phyloP scores from a whole-genome alignment of 1,284 basidiomycete species.

The Gastroboletus turbinatus region DNA sequence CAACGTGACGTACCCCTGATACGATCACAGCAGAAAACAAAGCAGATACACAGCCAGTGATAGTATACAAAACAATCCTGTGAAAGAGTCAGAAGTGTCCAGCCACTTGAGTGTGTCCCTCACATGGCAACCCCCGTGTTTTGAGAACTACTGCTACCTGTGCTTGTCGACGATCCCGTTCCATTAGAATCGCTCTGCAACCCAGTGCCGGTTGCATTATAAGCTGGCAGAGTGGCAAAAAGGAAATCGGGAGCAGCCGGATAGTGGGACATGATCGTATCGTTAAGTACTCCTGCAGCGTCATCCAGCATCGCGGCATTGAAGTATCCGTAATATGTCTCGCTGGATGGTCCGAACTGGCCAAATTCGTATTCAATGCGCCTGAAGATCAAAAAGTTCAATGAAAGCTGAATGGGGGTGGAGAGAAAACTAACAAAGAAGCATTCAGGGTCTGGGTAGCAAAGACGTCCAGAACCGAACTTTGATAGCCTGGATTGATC shows the following conservation, averaged over 20 bases:
- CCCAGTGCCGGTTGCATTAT: constrained; percentile 53
- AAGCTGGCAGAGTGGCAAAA: constrained; percentile 65
- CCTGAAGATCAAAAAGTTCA: constrained; percentile 46
- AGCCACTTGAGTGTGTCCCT: constrained; percentile 4
- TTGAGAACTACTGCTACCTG: constrained; percentile 26
- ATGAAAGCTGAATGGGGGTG: constrained; percentile 27
- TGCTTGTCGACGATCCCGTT: constrained; percentile 11
- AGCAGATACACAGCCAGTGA: constrained; percentile 81
- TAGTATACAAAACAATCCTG: constrained; percentile 85
- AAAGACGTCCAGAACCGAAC: constrained; percentile 80
- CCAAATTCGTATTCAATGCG: constrained; percentile 68
- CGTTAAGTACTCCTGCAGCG: constrained; percentile 48
- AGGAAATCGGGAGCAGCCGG: constrained; percentile 57
- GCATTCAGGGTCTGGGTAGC: constrained; percentile 52
- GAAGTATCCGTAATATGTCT: constrained; percentile 55
- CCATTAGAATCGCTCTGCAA: constrained; percentile 16
- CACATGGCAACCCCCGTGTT: constrained; percentile 77
- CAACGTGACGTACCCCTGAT: constrained; percentile 60
- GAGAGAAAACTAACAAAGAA: constrained; percentile 35
- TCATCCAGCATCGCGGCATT: constrained; percentile 58
- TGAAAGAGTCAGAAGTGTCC: constrained; percentile 3
- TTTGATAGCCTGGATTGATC: constrained; percentile 75
- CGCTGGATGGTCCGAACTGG: constrained; percentile 48
- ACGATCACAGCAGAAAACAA: constrained; percentile 81
- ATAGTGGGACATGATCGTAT: constrained; percentile 44